Base-by-base conservation (phyloP, 164 flowering plant genomes). In the Vitis riparia region DNA sequence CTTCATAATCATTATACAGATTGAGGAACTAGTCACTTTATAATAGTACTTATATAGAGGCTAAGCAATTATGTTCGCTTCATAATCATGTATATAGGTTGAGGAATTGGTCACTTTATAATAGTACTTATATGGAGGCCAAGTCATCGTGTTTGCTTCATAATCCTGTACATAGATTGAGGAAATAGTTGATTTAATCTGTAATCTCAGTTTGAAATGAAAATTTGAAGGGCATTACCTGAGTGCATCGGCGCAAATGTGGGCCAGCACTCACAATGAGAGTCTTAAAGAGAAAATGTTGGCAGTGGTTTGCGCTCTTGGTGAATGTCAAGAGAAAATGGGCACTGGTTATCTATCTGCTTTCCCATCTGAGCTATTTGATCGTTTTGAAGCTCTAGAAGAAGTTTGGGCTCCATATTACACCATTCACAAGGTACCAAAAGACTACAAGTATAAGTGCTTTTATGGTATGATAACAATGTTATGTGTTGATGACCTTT, bases 381-480 rank as follows among this genome's bases (percentile, higher is more conserved):
- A 95, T 51, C 87, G 90, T 8, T 77, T 93, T 76, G 99, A 95
- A 83, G 92, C 98, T 67, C 50, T 91, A 29, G 48, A 84, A 71
- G 84, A 87, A 17, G 94, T 93, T 1, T 91, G 97, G 99, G 99
- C 99, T 69, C 98, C 99, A n/a, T 93, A 93, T 63, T 95, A 93
- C 78, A 93, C 99, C 29, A 91, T 95, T 75, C 99, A 95, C 88
- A 95, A 95, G 97, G 98, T 93, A 78, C 44, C 44, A 37, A 6
- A 37, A 6, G 44, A 37, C 44, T 37, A 37, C 44, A 37, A 37
- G 44, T 37, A 37, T 6, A 37, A 37, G 44, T 37, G 44, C 5
- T 37, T 37, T 37, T 37, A 37, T 0, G 7, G 5, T 37, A 37
- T 37, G 44, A 37, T 37, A 37, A 37, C 44, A 37, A 37, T 37